Evolutionary conservation across 2,329 filamentous ascomycete species (phyloP), one percentile per base, ranked within the genome.

Genomic region (Phialophora chinensis): DNA sequence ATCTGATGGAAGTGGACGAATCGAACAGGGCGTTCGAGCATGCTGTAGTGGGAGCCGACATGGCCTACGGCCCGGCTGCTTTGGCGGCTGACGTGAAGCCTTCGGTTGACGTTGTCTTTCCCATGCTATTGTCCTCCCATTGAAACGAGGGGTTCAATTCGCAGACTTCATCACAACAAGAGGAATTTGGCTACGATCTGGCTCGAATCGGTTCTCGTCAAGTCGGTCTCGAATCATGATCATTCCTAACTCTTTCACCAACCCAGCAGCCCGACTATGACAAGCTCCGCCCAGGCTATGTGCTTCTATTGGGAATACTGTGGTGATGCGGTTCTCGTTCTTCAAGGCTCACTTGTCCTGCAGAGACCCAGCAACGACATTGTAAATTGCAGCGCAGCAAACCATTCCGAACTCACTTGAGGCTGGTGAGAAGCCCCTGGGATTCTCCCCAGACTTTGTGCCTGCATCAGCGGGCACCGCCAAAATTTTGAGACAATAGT

Each of bases 1-100:
- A 97, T 75, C 85, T 90, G 73, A 81, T 99, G 8, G 90, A 91
- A 1, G 93, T 99, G 4, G 79, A 82, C 2, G 76, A 81, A 8
- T 82, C 85, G 10, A 86, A 85, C 60, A 85, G 94, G 64, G 85
- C 81, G 0, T 85, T 92, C 66, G 80, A 84, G 20, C 85, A 87
- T 75, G 90, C 92, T 4, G 75, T 71, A 29, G 79, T 88, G 31
- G 88, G 88, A 1, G 82, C 79, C 8, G 95, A 98, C 78, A 74
- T 82, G 42, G 80, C 83, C 1, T 98, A 96, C 77, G 94, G 93
- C 20, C 77, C 73, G 47, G 75, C 80, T 49, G 74, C 74, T 65
- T 72, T 81, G 4, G 74, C 78, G 6, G 50, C 82, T 31, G 79
- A 82, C 27, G 78, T 74, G 42, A 62, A 56, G 33, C 60, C 23